phyloP scores from a whole-genome alignment of 768 basidiomycete genomes.

The Lentinula guzmanii region DNA sequence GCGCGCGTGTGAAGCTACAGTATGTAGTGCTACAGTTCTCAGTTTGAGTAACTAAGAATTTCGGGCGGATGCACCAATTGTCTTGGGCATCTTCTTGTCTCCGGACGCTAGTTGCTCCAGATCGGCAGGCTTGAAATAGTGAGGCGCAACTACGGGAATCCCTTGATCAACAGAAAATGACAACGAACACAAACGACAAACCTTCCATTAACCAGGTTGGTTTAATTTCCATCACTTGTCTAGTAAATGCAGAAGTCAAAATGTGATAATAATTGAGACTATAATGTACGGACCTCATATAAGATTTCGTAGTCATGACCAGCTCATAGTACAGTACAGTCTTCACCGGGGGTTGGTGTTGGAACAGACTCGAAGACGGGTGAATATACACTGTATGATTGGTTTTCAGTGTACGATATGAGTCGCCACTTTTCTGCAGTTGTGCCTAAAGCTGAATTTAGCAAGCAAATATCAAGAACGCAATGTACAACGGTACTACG shows the following conservation, averaged over 20 bases:
- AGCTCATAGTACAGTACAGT: slow-evolving; percentile 93
- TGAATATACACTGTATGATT: slow-evolving; percentile 96
- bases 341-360: slow-evolving; percentile 89
- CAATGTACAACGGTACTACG: slow-evolving; percentile 17
- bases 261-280: not conserved
- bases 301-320: slow-evolving; percentile 96
- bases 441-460: slow-evolving; percentile 51
- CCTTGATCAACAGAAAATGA: slow-evolving; percentile 6
- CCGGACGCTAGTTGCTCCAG: slow-evolving; percentile 73
- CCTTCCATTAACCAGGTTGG: slow-evolving; percentile 91
- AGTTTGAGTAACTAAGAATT: not conserved
- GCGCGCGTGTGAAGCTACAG: not conserved
- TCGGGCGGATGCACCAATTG: slow-evolving; percentile 32
- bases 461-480: not conserved
- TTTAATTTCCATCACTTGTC: slow-evolving; percentile 98
- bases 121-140: slow-evolving; percentile 89
- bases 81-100: slow-evolving; percentile 95
- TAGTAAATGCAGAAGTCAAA: slow-evolving; percentile 15
- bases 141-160: slow-evolving; percentile 71
- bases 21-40: not conserved
- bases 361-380: slow-evolving; percentile 92
- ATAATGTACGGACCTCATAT: slow-evolving; percentile 58
- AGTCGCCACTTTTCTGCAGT: slow-evolving; percentile 93
- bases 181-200: slow-evolving; percentile 24
- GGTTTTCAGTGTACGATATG: slow-evolving; percentile 94